Evolutionary conservation across 169 alveolate genomes (phyloP).

Genomic region (Eimeria praecox): DNA sequence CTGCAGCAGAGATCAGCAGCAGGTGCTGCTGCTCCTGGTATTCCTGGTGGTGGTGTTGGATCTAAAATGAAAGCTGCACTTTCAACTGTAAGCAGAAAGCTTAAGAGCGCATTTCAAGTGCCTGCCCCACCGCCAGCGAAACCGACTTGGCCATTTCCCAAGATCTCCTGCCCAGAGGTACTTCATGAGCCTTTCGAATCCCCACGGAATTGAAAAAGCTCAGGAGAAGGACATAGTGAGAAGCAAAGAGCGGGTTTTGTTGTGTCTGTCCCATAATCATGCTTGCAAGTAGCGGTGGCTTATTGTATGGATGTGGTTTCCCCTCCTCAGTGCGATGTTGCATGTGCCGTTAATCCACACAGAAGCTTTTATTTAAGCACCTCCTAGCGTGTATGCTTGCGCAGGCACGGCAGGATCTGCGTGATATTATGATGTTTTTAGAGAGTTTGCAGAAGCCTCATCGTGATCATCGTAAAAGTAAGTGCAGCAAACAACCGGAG

Average conservation of each 20-base stretch:
- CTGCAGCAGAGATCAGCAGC: background rate
- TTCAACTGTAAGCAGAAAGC: background rate
- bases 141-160: background rate
- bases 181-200: background rate
- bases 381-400: background rate
- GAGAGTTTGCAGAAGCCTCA: background rate
- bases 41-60: too few relatives aligned
- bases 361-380: too few relatives aligned
- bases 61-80: background rate
- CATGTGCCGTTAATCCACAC: too few relatives aligned
- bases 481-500: background rate
- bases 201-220: background rate
- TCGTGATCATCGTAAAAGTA: background rate
- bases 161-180: background rate
- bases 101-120: background rate
- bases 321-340: background rate
- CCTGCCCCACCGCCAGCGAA: background rate
- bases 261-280: too few relatives aligned
- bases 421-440: too few relatives aligned
- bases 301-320: background rate
- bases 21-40: conserved; percentile 1
- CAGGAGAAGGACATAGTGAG: background rate
- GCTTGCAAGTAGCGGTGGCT: background rate
- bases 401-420: background rate
- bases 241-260: too few relatives aligned